Evolutionary conservation across 2,329 filamentous ascomycete genomes (phyloP).

Genomic region (Botrytis paeoniae): DNA sequence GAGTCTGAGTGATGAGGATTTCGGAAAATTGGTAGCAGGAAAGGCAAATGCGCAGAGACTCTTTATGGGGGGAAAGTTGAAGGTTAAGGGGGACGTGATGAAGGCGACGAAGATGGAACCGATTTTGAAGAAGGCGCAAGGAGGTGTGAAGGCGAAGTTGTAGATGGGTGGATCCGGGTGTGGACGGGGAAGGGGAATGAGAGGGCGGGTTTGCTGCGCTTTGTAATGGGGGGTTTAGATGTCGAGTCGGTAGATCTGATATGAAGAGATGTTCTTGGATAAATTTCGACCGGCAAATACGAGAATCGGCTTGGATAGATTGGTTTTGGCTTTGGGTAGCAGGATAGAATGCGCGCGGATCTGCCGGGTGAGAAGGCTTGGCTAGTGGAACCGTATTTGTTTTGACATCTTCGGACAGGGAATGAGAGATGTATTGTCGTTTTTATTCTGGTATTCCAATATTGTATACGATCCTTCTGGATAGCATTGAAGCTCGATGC

Average conservation of each 20-base stretch:
- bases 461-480: background rate
- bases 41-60: constrained; percentile 92
- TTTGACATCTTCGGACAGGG: background rate
- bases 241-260: background rate
- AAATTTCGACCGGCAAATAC: background rate
- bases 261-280: background rate
- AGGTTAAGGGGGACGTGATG: constrained; percentile 98
- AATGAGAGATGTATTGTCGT: background rate
- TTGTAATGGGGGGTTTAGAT: background rate
- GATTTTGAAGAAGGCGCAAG: constrained; percentile 18
- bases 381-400: background rate
- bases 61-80: constrained; percentile 95
- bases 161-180: background rate
- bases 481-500: background rate
- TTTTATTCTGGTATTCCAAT: background rate
- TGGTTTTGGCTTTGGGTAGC: background rate
- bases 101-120: constrained; percentile 91
- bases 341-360: background rate
- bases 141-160: constrained; percentile 17
- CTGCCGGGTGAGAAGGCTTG: background rate
- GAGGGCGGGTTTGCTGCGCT: background rate
- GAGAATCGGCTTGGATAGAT: background rate
- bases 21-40: constrained; percentile 75
- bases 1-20: constrained; percentile 79
- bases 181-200: background rate